Evolutionary conservation across 2,329 filamentous ascomycete species (phyloP), one percentile per base, ranked within the genome.

Genomic region (Pseudodiploospora longispora): DNA sequence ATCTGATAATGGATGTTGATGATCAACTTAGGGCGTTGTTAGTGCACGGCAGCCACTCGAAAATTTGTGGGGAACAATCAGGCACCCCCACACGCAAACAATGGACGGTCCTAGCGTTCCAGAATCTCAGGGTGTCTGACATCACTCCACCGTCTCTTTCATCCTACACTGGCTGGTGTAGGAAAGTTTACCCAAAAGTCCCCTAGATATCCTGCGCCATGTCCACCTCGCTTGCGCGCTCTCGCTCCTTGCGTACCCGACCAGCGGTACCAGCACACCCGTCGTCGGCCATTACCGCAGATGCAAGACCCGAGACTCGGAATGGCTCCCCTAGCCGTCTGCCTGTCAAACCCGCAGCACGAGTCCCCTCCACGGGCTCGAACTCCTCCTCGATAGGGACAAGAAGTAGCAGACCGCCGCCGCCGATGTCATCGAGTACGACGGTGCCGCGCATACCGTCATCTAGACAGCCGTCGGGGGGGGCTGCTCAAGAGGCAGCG

Each of bases 301-400:
- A 55, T 31, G 29, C 48, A 9, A 30, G 46, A 36, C 48, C 42
- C 48, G 58, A 59, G 34, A 44, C 56, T 28, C 62, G 67, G 45
- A 68, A 58, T 51, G 55, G 51, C 12, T 76, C 74, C 7, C 72
- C 74, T 2, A 77, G 69, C 54, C 67, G 73, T 34, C 61, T 77
- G 30, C 73, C 73, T 34, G 57, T 71, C 51, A 75, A 72, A 54
- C 70, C 69, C 30, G 51, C 56, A 40, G 57, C 62, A 27, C 59
- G 65, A 35, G 59, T 60, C 19, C 52, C 59, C 34, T 62, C 64
- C 8, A 50, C 59, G 6, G 53, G 53, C n/a, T 50, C 51, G 9
- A 42, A 48, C 4, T 49, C 54, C 28, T 50, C 47, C 6, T 12
- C 36, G 36, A 29, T 34, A 8, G 39, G 31, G 36, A 27, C 42